Evolutionary conservation across 495 filamentous ascomycete genomes (phyloP), one percentile per base, ranked within the genome.

Genomic region (Pyrenula aspistea): DNA sequence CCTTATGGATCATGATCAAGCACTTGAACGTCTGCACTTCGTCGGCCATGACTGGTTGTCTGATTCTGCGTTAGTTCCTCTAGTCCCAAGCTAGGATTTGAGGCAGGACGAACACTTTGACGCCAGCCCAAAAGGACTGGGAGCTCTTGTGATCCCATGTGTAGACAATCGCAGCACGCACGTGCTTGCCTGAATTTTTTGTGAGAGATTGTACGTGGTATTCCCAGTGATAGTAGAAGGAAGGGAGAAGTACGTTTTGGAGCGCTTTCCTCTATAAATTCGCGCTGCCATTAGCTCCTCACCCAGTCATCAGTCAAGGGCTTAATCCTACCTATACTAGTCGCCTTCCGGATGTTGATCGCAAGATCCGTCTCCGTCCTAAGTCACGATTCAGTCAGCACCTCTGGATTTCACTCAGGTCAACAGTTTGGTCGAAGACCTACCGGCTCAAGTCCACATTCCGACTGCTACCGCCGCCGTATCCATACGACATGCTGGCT

Each of bases 91-190:
- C 8, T 52, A 52, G 19, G 8, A 24, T 52, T 52, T 10, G 8
- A 10, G 4, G 19, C 8, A 24, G 50, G 8, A 52, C 86, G 58
- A 77, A 93, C 86, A 98, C 93, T 83, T 98, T 98, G 85, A 98
- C 94, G 67, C 89, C 91, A 52, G 88, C 83, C 93, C 93, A 98
- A 74, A 98, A 98, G 63, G 90, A 89, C 62, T 83, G 78, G 49
- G 92, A 96, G 60, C 88, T 94, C 75, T 96, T 96, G 77, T 97
- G 91, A 75, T 98, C 93, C 93, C 93, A 98, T 56, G 93, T 97
- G 68, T 98, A 97, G 49, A 98, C 91, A 68, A 98, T 98, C 67
- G 89, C 95, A 65, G 87, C 90, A 58, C 93, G 86, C 58, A 98
- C 93, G 90, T 98, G 93, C 72, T 98, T 98, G 61, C 85, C 83